A percentile compares a stretch with the other conserved stretches of the same genome.
Conservation (phyloP, 257 asterid genomes). For the Thymus mandschuricus region DNA sequence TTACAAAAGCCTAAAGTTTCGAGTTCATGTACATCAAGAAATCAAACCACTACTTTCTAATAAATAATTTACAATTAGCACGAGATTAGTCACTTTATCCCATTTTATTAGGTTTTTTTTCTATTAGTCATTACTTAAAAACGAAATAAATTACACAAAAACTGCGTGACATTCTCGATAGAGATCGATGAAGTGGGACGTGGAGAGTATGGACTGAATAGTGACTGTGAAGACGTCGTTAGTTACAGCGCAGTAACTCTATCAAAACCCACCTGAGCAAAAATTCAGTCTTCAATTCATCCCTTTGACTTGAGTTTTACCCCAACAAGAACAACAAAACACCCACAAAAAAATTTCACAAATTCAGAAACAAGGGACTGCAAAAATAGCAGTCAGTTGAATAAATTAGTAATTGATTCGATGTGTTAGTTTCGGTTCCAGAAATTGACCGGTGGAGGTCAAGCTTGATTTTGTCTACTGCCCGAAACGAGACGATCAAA, state of each 20-base stretch:
- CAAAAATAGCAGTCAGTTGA: slow-evolving; percentile 5
- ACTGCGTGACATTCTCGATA: too few species aligned
- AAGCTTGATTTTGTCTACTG: slow-evolving; percentile 25
- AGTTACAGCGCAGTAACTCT: not conserved
- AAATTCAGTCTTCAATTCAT: slow-evolving; percentile 14
- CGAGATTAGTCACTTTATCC: too few species aligned
- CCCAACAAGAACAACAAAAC: slow-evolving; percentile 28
- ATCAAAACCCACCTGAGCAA: not conserved
- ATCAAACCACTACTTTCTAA: too few species aligned
- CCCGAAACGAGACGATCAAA: slow-evolving; percentile 29
- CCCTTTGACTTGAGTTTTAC: slow-evolving; percentile 38
- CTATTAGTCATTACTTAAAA: too few species aligned
- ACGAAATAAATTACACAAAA: too few species aligned
- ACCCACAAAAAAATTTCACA: slow-evolving; percentile 19
- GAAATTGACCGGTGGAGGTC: slow-evolving; percentile 48
- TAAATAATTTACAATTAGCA: too few species aligned
- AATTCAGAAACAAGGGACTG: slow-evolving; percentile 22
- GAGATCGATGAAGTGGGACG: too few species aligned
- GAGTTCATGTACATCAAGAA: not conserved
- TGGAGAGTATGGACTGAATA: too few species aligned
- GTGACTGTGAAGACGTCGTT: not conserved
- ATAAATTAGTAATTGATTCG: slow-evolving; percentile 23
- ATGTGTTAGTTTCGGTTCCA: slow-evolving; percentile 39
- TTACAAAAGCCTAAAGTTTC: not conserved
- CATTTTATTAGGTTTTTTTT: too few species aligned